Conservation (phyloP, 306 rosid species). For the Lagenaria siceraria region DNA sequence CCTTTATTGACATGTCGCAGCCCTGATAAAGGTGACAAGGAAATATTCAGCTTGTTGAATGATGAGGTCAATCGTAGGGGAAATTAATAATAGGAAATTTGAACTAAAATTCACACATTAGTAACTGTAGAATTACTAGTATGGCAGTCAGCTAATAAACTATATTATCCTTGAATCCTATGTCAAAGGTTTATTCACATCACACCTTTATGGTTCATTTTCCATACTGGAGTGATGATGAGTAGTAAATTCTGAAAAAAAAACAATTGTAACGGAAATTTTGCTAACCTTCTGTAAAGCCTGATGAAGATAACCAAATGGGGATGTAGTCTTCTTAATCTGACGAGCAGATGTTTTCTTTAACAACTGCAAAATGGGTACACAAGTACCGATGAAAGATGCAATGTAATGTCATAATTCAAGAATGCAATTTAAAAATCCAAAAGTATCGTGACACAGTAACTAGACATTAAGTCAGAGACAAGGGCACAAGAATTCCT, state of each 20-base stretch:
- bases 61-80: neutral
- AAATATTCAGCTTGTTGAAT: neutral
- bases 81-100: neutral
- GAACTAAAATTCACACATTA: neutral
- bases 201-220: neutral
- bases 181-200: neutral
- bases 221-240: neutral
- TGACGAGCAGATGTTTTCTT: slow-evolving; percentile 75
- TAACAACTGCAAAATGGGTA: slow-evolving; percentile 60
- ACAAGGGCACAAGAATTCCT: neutral
- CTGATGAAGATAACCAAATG: slow-evolving; percentile 75
- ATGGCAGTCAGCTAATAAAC: neutral
- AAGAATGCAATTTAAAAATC: neutral
- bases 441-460: neutral
- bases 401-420: slow-evolving; percentile 24
- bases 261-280: neutral
- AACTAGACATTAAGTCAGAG: neutral
- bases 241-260: neutral
- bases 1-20: slow-evolving; percentile 80
- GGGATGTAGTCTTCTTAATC: slow-evolving; percentile 64
- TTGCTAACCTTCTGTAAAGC: slow-evolving; percentile 60
- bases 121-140: neutral
- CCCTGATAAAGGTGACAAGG: slow-evolving; percentile 38
- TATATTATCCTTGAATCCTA: neutral
- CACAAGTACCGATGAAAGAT: slow-evolving; percentile 35